Conservation (phyloP, 2,329 filamentous ascomycete genomes). For the Calonectria crousiana region DNA sequence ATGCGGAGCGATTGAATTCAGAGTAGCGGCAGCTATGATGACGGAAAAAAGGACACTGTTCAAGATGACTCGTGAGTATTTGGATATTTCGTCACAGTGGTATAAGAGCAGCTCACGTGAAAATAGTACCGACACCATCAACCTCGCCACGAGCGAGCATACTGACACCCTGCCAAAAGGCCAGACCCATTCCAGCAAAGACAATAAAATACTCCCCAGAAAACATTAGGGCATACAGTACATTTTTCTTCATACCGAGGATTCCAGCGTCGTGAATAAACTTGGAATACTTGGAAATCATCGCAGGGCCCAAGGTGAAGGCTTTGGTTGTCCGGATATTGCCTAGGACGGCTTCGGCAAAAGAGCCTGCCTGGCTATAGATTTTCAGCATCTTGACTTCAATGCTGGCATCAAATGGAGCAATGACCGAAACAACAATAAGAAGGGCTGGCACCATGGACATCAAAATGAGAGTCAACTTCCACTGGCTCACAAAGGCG, state of each 20-base stretch:
- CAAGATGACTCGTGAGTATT: not conserved
- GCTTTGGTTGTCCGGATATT: slow-evolving; percentile 54
- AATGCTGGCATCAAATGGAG: slow-evolving; percentile 21
- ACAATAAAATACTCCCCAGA: slow-evolving; percentile 47
- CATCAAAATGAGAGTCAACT: slow-evolving; percentile 53
- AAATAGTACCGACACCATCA: slow-evolving; percentile 51
- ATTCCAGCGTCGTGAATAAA: slow-evolving; percentile 48
- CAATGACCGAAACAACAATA: slow-evolving; percentile 43
- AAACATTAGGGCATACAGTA: slow-evolving; percentile 50
- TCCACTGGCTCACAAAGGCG: slow-evolving; percentile 54
- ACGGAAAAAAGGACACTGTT: slow-evolving; percentile 53
- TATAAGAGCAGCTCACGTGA: slow-evolving; percentile 46
- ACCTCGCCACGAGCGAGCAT: slow-evolving; percentile 54
- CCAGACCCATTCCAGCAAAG: slow-evolving; percentile 51
- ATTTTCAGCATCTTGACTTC: slow-evolving; percentile 49
- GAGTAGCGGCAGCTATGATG: slow-evolving; percentile 51
- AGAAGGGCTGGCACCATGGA: slow-evolving; percentile 29
- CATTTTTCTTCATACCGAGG: slow-evolving; percentile 50
- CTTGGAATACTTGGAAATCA: slow-evolving; percentile 50
- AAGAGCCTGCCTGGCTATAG: slow-evolving; percentile 46
- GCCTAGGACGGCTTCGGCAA: slow-evolving; percentile 48
- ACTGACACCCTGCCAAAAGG: slow-evolving; percentile 59
- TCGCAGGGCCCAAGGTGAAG: slow-evolving; percentile 50
- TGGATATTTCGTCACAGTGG: not conserved
- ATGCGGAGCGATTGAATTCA: slow-evolving; percentile 53